These are phyloP conservation scores for Curvularia lunata DNA, from an alignment of 2,329 filamentous ascomycete species.

Conservation along the genomic window DNA sequence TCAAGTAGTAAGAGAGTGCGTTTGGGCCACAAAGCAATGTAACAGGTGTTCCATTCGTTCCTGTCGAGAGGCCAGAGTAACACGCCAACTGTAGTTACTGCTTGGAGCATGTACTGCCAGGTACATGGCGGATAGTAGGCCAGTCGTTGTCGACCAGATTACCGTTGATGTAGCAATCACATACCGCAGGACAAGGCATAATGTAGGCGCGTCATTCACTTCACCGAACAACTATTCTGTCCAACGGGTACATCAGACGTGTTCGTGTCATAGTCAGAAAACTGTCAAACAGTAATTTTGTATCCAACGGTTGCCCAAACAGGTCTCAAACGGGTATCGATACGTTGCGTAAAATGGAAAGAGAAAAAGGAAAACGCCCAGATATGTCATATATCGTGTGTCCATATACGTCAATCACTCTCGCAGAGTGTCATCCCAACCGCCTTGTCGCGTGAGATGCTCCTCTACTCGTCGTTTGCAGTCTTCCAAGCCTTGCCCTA, in stretches of 20 bases:
- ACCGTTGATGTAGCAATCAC: neutral
- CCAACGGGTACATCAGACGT: neutral
- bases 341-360: slow-evolving; percentile 28
- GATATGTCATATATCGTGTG: slow-evolving; percentile 16
- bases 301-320: slow-evolving; percentile 14
- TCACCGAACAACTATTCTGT: neutral
- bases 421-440: slow-evolving; percentile 75
- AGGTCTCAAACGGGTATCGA: slow-evolving; percentile 45
- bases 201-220: slow-evolving; percentile 6
- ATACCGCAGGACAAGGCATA: slow-evolving; percentile 4
- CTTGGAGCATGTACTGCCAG: neutral
- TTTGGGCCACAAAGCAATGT: neutral
- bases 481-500: slow-evolving; percentile 76
- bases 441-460: slow-evolving; percentile 77
- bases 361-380: slow-evolving; percentile 21
- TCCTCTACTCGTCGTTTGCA: slow-evolving; percentile 77
- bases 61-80: neutral
- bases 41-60: neutral
- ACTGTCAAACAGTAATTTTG: slow-evolving; percentile 14
- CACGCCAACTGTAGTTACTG: neutral
- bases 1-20: neutral
- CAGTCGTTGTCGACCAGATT: slow-evolving; percentile 1
- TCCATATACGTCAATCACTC: slow-evolving; percentile 37
- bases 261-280: slow-evolving; percentile 11
- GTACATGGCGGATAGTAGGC: neutral